Base-by-base conservation (phyloP, 148 eudicot species). In the Rhododendron henanense region DNA sequence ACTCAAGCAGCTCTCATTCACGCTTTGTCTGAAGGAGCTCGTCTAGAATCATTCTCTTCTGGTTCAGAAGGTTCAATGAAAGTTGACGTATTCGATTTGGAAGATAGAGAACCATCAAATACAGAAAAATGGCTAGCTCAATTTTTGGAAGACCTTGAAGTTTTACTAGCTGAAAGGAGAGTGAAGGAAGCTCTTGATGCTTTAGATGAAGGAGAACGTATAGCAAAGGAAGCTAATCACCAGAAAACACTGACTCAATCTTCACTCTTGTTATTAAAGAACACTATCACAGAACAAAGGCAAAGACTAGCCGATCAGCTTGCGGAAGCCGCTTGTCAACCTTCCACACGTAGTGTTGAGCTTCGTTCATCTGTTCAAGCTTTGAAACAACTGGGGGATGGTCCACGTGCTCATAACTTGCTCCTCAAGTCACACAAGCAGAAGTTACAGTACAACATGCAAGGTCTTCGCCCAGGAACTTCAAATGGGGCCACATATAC, bases 361-460 rank as follows among this genome's bases (percentile, higher is more conserved):
- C 95, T 96, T 50, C 91, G 98, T 67, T 85, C 93, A 10, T 92
- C 92, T 0, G 93, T 95, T 19, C 83, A 89, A 50, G 95, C 96
- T 33, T 88, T 97, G 2, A 97, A 97, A 63, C 86, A 87, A 71
- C 91, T 97, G 2, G 99, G 99, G 11, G 98, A 97, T 83, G 98
- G 96, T 3, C 98, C 96, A 3, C 93, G 94, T 8, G 96, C 98
- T 51, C 98, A 97, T 73, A 83, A 88, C 9, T 85, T 97, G 84
- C 93, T 95, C 33, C 90, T 97, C 2, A 93, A 88, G 15, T 93
- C 96, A 6, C 98, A 94, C 88, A 92, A 89, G 16, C 91, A 91
- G 57, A 97, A 92, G 83, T 55, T 95, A 31, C 87, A 90, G 16
- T 67, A 83, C 0, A 87, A 85, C 61, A 88, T 94, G 74, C 94